Evolutionary conservation across 1,139 yeast species (phyloP), one percentile per base, ranked within the genome.

Genomic region (Suhomyces bribrorum): DNA sequence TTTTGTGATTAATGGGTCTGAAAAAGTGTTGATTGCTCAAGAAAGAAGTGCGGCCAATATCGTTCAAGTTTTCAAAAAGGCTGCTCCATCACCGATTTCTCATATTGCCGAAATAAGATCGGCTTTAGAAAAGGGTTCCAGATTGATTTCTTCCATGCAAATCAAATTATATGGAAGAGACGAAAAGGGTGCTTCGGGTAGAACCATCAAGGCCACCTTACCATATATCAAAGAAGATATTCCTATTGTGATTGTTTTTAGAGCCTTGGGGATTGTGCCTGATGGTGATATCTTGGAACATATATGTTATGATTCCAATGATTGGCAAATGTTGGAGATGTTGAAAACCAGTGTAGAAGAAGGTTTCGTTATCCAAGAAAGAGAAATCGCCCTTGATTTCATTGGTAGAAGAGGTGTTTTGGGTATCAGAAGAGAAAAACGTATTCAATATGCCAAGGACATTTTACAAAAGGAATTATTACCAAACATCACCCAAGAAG

Each of bases 271-370:
- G 52, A 94, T 92, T 40, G 97, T 94, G 16, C 97, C 97, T 17
- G 99, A 92, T 72, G 97, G 98, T 62, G 99, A 94, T 70, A 94
- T 92, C 56, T 73, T 94, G 54, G 97, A 92, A 65, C 98, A 92
- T 64, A 92, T 92, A 43, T 94, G 98, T 70, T 94, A 90, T 62
- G 99, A 92, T 64, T 90, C 90, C 42, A 86, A 85, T 52, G 99
- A 92, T 70, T 90, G 97, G 96, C 98, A 92, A 68, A 94, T 94
- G 98, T 78, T 92, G 66, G 99, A 94, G 69, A 88, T 92, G 95
- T 77, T 94, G 59, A 94, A 92, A 62, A 98, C 99, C 4, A 92
- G 98, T 78, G 95, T 94, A 47, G 99, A 94, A 65, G 98, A 94
- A 71, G 98, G 97, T 41, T 94, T 92, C 64, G 95, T 92, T 36